A percentile compares a stretch with the other conserved stretches of the same genome.
These are phyloP conservation scores for Ganoderma multipileum DNA, from an alignment of 1,284 basidiomycete species.

Conservation along the genomic window DNA sequence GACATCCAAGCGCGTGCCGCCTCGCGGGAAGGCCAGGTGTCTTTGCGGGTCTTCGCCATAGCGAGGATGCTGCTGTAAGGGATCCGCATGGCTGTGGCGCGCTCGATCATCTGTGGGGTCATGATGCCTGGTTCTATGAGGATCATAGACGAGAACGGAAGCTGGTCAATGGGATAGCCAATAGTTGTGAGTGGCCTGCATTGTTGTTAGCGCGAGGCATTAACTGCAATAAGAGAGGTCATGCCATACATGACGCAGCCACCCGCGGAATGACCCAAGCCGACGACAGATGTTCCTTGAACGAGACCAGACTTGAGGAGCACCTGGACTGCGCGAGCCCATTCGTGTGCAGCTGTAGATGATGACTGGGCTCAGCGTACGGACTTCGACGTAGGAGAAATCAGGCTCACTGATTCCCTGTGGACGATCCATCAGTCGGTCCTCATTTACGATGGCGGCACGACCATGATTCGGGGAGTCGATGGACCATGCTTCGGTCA, in stretches of 20 bases:
- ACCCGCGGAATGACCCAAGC: slow-evolving; percentile 18
- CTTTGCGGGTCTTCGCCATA: slow-evolving; percentile 18
- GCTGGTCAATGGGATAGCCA: background rate
- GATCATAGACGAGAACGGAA: slow-evolving; percentile 18
- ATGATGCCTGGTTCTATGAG: slow-evolving; percentile 21
- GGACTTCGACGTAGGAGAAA: background rate
- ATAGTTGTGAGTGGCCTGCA: slow-evolving; percentile 12
- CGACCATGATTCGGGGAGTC: slow-evolving; percentile 24
- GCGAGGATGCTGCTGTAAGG: background rate
- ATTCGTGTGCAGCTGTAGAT: slow-evolving; percentile 1
- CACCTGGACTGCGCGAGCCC: slow-evolving; percentile 9
- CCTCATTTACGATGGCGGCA: slow-evolving; percentile 13
- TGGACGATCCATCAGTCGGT: background rate
- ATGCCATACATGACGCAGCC: slow-evolving; percentile 10
- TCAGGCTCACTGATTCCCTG: slow-evolving; percentile 10
- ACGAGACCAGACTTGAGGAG: slow-evolving; percentile 19
- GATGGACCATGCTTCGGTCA: slow-evolving; percentile 24
- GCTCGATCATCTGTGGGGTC: slow-evolving; percentile 1
- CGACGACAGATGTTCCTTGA: slow-evolving; percentile 4
- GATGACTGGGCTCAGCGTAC: too few relatives aligned
- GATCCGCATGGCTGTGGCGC: background rate
- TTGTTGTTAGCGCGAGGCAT: too few relatives aligned
- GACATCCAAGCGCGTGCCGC: slow-evolving; percentile 24
- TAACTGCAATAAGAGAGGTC: too few relatives aligned
- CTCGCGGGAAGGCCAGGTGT: slow-evolving; percentile 29